phyloP scores from a whole-genome alignment of 2,329 filamentous ascomycete species.

The Claviceps sp. region DNA sequence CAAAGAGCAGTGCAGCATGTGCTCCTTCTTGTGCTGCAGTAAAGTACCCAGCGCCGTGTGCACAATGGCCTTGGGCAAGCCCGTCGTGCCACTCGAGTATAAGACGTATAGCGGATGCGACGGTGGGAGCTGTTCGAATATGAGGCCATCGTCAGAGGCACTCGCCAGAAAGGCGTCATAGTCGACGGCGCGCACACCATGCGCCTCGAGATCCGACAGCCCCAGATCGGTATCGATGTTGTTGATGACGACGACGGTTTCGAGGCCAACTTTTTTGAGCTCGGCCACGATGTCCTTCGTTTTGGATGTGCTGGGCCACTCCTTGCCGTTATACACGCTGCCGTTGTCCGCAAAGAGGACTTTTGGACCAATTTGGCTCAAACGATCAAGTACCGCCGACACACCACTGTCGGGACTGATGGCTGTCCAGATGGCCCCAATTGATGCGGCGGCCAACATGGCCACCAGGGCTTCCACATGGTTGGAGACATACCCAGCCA shows the following conservation, averaged over 20 bases:
- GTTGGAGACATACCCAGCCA: slow-evolving; percentile 75
- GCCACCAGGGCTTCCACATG: slow-evolving; percentile 77
- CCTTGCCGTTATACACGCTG: slow-evolving; percentile 80
- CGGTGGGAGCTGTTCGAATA: slow-evolving; percentile 66
- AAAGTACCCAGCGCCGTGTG: slow-evolving; percentile 84
- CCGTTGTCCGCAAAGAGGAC: slow-evolving; percentile 81
- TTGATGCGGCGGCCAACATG: slow-evolving; percentile 68
- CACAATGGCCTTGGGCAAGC: slow-evolving; percentile 81
- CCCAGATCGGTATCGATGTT: slow-evolving; percentile 39
- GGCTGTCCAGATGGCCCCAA: slow-evolving; percentile 86
- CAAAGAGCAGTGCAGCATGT: slow-evolving; percentile 75
- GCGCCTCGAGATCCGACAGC: slow-evolving; percentile 25
- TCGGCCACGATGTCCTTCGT: slow-evolving; percentile 60
- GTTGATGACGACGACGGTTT: slow-evolving; percentile 61
- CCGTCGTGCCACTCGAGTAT: slow-evolving; percentile 85
- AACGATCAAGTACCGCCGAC: slow-evolving; percentile 75
- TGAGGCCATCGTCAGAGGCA: slow-evolving; percentile 31
- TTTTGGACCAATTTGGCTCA: slow-evolving; percentile 73
- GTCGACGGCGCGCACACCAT: slow-evolving; percentile 27
- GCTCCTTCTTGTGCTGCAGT: slow-evolving; percentile 95
- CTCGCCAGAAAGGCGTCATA: slow-evolving; percentile 32
- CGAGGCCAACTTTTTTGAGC: slow-evolving; percentile 46
- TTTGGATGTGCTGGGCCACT: slow-evolving; percentile 69
- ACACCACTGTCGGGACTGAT: slow-evolving; percentile 89
- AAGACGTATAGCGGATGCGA: slow-evolving; percentile 89